Evolutionary conservation across 441 rosid genomes (phyloP).

Genomic region (Euphorbia celastroides): DNA sequence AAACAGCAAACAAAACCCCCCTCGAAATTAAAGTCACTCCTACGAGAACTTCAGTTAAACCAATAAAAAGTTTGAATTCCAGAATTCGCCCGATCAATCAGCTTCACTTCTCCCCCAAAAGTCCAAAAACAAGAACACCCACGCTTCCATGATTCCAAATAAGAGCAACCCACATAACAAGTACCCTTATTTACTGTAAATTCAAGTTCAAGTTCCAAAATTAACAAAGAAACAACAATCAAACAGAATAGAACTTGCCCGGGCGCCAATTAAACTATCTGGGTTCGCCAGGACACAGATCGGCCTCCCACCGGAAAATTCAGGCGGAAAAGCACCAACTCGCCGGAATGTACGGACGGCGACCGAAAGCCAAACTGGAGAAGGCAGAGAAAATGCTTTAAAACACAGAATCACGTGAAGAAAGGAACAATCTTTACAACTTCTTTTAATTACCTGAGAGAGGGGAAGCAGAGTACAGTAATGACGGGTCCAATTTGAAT

Average conservation of each 20-base stretch:
- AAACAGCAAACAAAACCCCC: neutral
- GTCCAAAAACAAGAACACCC: constrained; percentile 50
- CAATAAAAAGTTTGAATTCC: constrained; percentile 49
- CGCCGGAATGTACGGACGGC: constrained; percentile 19
- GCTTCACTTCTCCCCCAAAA: constrained; percentile 63
- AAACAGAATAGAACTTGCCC: neutral
- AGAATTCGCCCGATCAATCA: constrained; percentile 49
- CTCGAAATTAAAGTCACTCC: constrained; percentile 15
- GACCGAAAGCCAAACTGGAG: too few species aligned
- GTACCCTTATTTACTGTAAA: constrained; percentile 17
- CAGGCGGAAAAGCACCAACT: constrained; percentile 14
- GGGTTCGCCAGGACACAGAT: constrained; percentile 9
- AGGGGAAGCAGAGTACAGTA: constrained; percentile 20
- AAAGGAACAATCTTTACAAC: constrained; percentile 7
- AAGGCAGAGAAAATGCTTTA: constrained; percentile 5
- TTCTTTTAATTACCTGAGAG: neutral
- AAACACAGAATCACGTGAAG: neutral
- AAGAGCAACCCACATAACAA: constrained; percentile 58
- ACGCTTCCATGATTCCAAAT: constrained; percentile 68
- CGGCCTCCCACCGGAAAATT: constrained; percentile 22
- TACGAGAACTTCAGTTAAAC: constrained; percentile 16
- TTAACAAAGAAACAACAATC: neutral
- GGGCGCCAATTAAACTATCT: neutral
- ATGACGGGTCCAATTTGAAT: constrained; percentile 37
- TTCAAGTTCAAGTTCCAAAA: constrained; percentile 4